Evolutionary conservation across 73 alveolate genomes (phyloP), one percentile per base, ranked within the genome.

Genomic region (Paramecium caudatum): DNA sequence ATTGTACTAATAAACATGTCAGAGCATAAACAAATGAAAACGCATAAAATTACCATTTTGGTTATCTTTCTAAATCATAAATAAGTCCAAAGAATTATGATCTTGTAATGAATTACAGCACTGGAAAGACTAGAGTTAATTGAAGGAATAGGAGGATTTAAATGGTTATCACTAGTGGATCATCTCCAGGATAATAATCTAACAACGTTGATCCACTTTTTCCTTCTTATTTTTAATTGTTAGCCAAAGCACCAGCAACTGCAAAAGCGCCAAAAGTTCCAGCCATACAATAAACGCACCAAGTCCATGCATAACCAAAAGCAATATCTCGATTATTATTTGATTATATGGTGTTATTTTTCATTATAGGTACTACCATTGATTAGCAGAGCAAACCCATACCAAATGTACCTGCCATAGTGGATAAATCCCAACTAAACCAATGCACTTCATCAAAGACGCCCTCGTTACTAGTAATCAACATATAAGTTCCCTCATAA

Each of bases 391-490:
- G 19, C 4, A 74, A 74, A 4, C 47, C 69, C 0, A 74, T 3
- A 9, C 45, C 88, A 43, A 41, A 74, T 37, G 46, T 45, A 3
- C 69, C 68, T 36, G 88, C 46, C 10, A 68, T 34, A 13, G 25
- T 65, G 1, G 83, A 36, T 33, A 68, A 16, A 32, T 68, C 88
- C 36, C 46, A 16, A 74, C 55, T 74, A 39, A 74, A 39, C 88
- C 88, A 74, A 17, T 37, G 16, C 45, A 74, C 17, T 39, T 74
- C 43, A 74, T 74, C 70, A 41, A 74, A 33, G 32, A 74, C 88
- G 36, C 39, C 39, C 19, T 30, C 8, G 19, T 19, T 34, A 39
- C 43, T 68, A 19, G n/a, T 74, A 21, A 74, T 43, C 12, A 74
- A 41, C 43, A 19, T 74, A 27, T 41, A 27, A 5, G 32, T 45